Evolutionary conservation across 75 land plant genomes (phyloP), one percentile per base, ranked within the genome.

Genomic region (Azolla pinnata): DNA sequence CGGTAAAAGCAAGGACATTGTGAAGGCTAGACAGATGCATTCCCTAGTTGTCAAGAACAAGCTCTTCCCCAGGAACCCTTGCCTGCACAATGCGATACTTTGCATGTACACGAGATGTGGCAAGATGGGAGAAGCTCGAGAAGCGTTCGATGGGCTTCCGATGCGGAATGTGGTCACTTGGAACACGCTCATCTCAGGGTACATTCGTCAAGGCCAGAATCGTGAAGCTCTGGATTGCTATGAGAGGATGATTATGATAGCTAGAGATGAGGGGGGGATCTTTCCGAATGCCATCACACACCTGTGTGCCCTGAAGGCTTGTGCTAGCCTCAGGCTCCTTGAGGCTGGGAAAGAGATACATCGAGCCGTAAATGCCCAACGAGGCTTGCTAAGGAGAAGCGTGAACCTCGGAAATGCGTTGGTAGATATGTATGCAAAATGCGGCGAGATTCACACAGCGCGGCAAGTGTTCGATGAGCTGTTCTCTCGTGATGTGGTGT

Each of bases 51-150:
- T n/a, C n/a, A n/a, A n/a, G n/a, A n/a, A n/a, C n/a, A n/a, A n/a
- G n/a, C n/a, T n/a, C n/a, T n/a, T n/a, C n/a, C n/a, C n/a, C n/a
- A n/a, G n/a, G n/a, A n/a, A n/a, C n/a, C n/a, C n/a, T n/a, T n/a
- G n/a, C n/a, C n/a, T n/a, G n/a, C n/a, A n/a, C n/a, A n/a, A n/a
- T 35, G 40, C 40, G 12, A 5, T 35, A 5, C 40, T 35, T 12
- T 12, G 40, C 5, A 69, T 82, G 78, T 82, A 82, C 59, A 33
- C 63, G 14, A 77, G 67, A 61, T 82, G 78, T 62, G 80, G 81
- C 2, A 29, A 8, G 17, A 9, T 75, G 20, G 69, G 69, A 33
- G 62, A 77, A 31, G 77, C 69, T 0, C 29, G 46, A 32, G 31
- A 0, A 26, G 29, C 77, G 26, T 82, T 82, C 28, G 19, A 54